Conservation (phyloP, 352 stramenopile species). For the Plasmopara muralis region DNA sequence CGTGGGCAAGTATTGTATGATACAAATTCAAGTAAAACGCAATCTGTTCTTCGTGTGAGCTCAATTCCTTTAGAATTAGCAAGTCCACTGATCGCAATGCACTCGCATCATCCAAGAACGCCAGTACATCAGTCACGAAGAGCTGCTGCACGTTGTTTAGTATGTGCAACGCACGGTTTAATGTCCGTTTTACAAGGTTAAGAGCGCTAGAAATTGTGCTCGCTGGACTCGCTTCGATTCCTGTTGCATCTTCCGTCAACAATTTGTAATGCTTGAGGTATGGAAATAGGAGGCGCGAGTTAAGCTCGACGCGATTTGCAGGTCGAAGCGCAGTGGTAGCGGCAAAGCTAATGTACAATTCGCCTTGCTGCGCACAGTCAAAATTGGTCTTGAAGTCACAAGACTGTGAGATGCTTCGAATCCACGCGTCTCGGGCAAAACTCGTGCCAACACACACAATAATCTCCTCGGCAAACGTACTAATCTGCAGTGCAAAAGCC, state of each 20-base stretch:
- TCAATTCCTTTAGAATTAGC: slow-evolving; percentile 26
- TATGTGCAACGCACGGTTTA: slow-evolving; percentile 34
- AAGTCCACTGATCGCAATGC: slow-evolving; percentile 51
- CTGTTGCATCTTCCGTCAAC: not conserved
- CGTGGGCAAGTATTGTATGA: slow-evolving; percentile 64
- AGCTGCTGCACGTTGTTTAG: slow-evolving; percentile 30
- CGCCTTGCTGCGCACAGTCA: slow-evolving; percentile 26
- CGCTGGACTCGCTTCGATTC: slow-evolving; percentile 5
- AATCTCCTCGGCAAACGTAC: slow-evolving; percentile 68
- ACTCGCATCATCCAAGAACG: slow-evolving; percentile 66
- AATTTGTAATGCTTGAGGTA: slow-evolving; percentile 9
- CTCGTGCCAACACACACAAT: slow-evolving; percentile 58
- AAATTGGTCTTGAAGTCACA: slow-evolving; percentile 44
- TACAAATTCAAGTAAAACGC: slow-evolving; percentile 81
- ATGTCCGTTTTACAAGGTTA: slow-evolving; percentile 23
- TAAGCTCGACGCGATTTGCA: slow-evolving; percentile 48
- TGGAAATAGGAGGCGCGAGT: slow-evolving; percentile 56
- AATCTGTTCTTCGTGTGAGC: slow-evolving; percentile 57
- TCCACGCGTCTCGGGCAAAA: slow-evolving; percentile 56
- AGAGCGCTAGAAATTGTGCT: slow-evolving; percentile 12
- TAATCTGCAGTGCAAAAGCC: slow-evolving; percentile 61
- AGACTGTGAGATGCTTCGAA: slow-evolving; percentile 56
- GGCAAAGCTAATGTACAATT: slow-evolving; percentile 41
- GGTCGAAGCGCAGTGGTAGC: slow-evolving; percentile 33
- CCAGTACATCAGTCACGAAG: slow-evolving; percentile 41